Base-by-base conservation (phyloP, 805 yeast genomes). In the Lachancea fermentati region DNA sequence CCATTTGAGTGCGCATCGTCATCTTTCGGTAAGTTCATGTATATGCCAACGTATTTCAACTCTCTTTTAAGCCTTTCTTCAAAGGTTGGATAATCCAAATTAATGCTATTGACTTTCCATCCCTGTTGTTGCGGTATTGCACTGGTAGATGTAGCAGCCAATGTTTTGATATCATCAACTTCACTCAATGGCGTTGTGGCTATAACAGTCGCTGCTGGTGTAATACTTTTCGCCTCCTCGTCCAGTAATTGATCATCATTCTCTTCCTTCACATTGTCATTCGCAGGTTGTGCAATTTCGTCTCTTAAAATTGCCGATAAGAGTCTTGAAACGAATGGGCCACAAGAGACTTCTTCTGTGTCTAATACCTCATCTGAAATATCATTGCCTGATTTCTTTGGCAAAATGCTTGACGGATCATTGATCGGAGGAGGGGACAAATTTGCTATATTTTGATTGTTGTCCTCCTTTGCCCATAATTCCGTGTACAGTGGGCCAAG, bases 11-110 rank as follows among this genome's bases (percentile, higher is more conserved):
- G 48, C 9, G 41, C 43, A 33, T 54, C 57, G 14, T 60, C 64
- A 43, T 56, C 63, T 40, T 53, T 55, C 3, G 66, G 64, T 29
- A 65, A 35, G 44, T 81, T 84, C 79, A 81, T 77, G 54, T 86
- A 81, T 3, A 93, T 86, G 0, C 98, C 98, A 42, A 93, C 86
- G 56, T 84, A 87, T 49, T 85, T 79, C 51, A 93, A 69, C 58
- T 93, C 98, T 34, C 95, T 71, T 57, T 85, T 83, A 42, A 93
- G 66, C 28, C 97, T 67, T 50, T 91, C 95, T 55, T 93, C 99
- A 28, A 93, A 73, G 1, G 89, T 73, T 31, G 73, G 74, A 59
- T 86, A 93, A 52, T 87, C 95, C 2, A 76, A 69, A 55, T 64
- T 71, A 4, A 62, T 52, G 40, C 62, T 65, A 15, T 69, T 64